A percentile compares a stretch with the other conserved stretches of the same genome.
These are phyloP conservation scores for Lactarius evosmus DNA, from an alignment of 768 basidiomycete genomes.

Conservation along the genomic window DNA sequence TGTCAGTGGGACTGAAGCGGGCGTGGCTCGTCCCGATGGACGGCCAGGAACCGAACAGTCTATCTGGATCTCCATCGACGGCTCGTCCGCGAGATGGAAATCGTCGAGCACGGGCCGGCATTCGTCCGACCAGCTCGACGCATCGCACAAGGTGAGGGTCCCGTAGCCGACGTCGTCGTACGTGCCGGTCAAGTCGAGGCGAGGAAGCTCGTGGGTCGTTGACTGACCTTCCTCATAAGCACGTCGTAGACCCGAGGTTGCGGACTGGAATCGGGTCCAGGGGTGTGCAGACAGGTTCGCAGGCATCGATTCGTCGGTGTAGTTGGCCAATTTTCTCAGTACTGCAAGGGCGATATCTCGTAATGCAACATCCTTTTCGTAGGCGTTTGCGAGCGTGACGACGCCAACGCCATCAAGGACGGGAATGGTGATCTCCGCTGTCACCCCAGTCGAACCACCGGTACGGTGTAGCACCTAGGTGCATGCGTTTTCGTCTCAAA, in stretches of 20 bases:
- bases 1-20: neutral
- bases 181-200: conserved; percentile 8
- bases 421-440: conserved; percentile 35
- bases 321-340: neutral
- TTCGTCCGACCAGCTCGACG: conserved; percentile 1
- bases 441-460: conserved; percentile 39
- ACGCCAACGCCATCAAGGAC: conserved; percentile 40
- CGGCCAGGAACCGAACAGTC: conserved; percentile 3
- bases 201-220: neutral
- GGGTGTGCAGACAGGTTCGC: neutral
- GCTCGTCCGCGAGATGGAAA: conserved; percentile 3
- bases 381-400: conserved; percentile 30
- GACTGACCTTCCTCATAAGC: neutral
- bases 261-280: neutral
- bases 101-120: conserved; percentile 12
- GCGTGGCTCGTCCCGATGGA: neutral
- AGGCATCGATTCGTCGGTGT: neutral
- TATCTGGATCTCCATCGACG: neutral
- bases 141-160: conserved; percentile 2
- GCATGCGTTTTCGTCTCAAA: neutral
- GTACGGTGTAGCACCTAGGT: conserved; percentile 37
- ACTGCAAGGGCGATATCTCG: neutral
- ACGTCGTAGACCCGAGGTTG: neutral
- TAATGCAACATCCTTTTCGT: conserved; percentile 3
- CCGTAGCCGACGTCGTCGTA: conserved; percentile 17